These are phyloP conservation scores for Phytophthora litchii DNA, from an alignment of 352 stramenopile genomes.

Conservation along the genomic window DNA sequence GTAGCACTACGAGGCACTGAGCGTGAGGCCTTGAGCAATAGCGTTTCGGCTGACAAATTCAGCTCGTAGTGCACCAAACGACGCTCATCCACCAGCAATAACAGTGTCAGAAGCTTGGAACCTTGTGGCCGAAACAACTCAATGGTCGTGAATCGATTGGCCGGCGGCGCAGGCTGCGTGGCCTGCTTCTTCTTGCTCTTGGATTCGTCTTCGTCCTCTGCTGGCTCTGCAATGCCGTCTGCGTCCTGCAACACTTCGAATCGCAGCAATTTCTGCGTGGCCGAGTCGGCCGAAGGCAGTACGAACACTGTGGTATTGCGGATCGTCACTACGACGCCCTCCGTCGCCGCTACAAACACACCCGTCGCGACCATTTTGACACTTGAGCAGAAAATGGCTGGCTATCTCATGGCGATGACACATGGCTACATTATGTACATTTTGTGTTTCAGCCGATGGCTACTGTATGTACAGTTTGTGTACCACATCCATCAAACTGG, in stretches of 20 bases:
- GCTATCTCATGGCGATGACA: not conserved
- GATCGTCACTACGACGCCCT: constrained; percentile 50
- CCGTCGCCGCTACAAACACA: constrained; percentile 51
- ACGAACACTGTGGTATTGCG: constrained; percentile 70
- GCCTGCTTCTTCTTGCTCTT: constrained; percentile 37
- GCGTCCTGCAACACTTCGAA: constrained; percentile 51
- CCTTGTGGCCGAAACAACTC: constrained; percentile 41
- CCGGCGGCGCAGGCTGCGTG: constrained; percentile 21
- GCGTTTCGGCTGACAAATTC: constrained; percentile 42
- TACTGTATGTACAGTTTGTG: not conserved
- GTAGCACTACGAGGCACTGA: constrained; percentile 73
- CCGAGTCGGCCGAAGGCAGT: constrained; percentile 27
- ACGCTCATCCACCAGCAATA: constrained; percentile 73
- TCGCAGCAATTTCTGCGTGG: constrained; percentile 30
- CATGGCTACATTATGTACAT: constrained; percentile 24
- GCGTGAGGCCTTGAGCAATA: constrained; percentile 47
- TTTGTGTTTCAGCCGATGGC: no score
- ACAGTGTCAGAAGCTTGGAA: constrained; percentile 36
- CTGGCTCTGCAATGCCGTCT: constrained; percentile 19
- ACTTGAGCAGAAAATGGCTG: constrained; percentile 29
- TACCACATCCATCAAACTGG: constrained; percentile 15
- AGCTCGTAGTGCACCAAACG: constrained; percentile 81
- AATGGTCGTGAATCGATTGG: constrained; percentile 54
- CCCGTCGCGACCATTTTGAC: constrained; percentile 51
- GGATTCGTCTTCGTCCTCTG: constrained; percentile 25